These are phyloP conservation scores for Ophiostoma sp. DNA, from an alignment of 2,329 filamentous ascomycete species.

Conservation along the genomic window DNA sequence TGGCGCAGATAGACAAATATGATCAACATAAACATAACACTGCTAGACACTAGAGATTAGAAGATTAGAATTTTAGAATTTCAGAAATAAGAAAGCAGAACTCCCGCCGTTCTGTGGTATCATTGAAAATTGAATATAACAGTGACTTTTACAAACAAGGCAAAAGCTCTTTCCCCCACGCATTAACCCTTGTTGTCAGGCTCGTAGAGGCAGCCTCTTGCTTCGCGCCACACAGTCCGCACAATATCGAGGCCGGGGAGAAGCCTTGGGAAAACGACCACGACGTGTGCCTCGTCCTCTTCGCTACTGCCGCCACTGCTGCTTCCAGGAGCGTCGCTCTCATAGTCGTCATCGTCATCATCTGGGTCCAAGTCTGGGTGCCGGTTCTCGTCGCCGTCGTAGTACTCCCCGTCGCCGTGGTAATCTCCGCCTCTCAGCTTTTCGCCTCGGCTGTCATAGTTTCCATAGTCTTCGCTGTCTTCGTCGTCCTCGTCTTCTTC, in stretches of 20 bases:
- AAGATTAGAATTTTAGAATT: too few relatives aligned
- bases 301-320: constrained; percentile 17
- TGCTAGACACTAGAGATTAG: too few relatives aligned
- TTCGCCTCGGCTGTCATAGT: not conserved
- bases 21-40: not conserved
- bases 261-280: constrained; percentile 88
- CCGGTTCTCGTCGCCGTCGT: not conserved
- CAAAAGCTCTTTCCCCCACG: not conserved
- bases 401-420: not conserved
- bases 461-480: not conserved
- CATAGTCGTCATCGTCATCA: not conserved
- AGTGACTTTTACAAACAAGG: not conserved
- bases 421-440: constrained; percentile 1
- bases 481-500: not conserved
- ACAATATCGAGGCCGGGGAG: constrained; percentile 69
- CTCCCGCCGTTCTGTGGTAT: constrained; percentile 15
- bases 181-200: constrained; percentile 11
- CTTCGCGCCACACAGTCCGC: constrained; percentile 85
- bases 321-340: not conserved
- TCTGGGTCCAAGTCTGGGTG: constrained; percentile 2
- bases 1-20: not conserved
- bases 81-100: constrained; percentile 4
- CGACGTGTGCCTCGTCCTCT: constrained; percentile 77
- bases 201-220: constrained; percentile 75
- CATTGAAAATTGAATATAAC: constrained; percentile 11